Evolutionary conservation across 1,139 yeast species (phyloP).

Genomic region (Yamadazyma dushanensis): DNA sequence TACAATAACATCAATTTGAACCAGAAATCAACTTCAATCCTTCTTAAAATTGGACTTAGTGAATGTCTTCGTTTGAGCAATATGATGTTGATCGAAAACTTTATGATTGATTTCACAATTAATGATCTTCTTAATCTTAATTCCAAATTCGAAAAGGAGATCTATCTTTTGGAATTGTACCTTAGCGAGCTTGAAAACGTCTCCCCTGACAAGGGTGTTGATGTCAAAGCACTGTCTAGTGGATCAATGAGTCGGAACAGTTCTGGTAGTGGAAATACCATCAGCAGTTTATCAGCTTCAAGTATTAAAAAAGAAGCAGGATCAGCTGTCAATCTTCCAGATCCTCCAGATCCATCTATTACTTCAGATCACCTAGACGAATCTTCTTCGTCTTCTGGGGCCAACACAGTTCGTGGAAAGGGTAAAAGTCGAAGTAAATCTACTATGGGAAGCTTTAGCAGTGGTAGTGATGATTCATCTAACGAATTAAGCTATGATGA

Average conservation of each 20-base stretch:
- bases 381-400: no score
- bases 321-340: neutral
- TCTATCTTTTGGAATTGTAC: conserved; percentile 27
- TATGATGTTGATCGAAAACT: conserved; percentile 52
- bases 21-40: conserved; percentile 27
- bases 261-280: neutral
- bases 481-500: conserved; percentile 19
- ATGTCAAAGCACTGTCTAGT: neutral
- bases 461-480: conserved; percentile 9
- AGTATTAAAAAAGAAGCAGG: no score
- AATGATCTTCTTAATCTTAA: conserved; percentile 42
- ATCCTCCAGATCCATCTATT: neutral
- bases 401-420: no score
- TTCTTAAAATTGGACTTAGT: conserved; percentile 46
- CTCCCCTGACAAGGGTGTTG: neutral
- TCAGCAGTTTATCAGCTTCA: no score
- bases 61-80: conserved; percentile 52
- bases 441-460: neutral
- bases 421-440: neutral
- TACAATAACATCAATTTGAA: conserved; percentile 22
- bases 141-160: conserved; percentile 41
- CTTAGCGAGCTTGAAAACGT: conserved; percentile 15
- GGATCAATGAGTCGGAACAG: neutral
- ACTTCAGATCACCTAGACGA: neutral
- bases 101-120: conserved; percentile 45